These are phyloP conservation scores for Leucoagaricus sp. DNA, from an alignment of 1,284 basidiomycete genomes.

Conservation along the genomic window DNA sequence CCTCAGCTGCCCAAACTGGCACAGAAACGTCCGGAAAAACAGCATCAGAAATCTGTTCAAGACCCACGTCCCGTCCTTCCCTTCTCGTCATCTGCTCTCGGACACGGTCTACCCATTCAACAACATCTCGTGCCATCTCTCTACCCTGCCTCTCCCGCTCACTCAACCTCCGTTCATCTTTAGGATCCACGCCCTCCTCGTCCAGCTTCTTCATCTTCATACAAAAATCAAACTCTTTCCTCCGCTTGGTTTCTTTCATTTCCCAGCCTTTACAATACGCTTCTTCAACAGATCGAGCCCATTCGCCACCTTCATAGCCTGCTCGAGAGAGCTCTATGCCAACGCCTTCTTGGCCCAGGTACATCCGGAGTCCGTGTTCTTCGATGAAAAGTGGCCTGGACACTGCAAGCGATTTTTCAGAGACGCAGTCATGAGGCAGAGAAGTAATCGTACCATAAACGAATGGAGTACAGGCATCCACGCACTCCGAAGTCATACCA, in stretches of 20 bases:
- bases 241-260: constrained; percentile 46
- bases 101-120: constrained; percentile 45
- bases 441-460: constrained; percentile 53
- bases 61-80: neutral
- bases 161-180: constrained; percentile 6
- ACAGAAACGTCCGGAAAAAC: too few species aligned
- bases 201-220: neutral
- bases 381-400: constrained; percentile 78
- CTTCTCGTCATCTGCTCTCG: neutral
- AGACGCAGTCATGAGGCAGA: too few species aligned
- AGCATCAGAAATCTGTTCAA: neutral
- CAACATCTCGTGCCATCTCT: constrained; percentile 49
- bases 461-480: constrained; percentile 72
- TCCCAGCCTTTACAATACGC: constrained; percentile 53
- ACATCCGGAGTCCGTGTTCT: constrained; percentile 69
- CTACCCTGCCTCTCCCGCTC: constrained; percentile 43
- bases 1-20: neutral
- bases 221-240: constrained; percentile 29
- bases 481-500: constrained; percentile 72
- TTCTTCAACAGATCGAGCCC: constrained; percentile 57
- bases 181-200: neutral
- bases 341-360: constrained; percentile 60
- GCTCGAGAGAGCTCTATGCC: constrained; percentile 65
- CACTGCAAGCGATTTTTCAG: too few species aligned
- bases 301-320: constrained; percentile 69